A percentile compares a stretch with the other conserved stretches of the same genome.
Evolutionary conservation across 2,329 filamentous ascomycete species (phyloP).

Genomic region (Colletotrichum sp.): DNA sequence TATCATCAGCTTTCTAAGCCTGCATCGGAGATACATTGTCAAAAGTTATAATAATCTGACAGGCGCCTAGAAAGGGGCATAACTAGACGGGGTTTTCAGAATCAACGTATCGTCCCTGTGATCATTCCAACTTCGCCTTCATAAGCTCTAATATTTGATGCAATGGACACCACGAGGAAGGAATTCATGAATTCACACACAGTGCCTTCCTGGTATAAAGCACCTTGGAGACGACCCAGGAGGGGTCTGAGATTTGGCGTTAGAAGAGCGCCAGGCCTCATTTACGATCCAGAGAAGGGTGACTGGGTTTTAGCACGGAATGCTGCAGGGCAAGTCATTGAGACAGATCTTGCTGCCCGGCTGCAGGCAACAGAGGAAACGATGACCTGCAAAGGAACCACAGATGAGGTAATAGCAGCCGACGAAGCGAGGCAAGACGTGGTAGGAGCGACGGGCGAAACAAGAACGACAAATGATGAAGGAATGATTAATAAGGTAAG

Average conservation of each 20-base stretch:
- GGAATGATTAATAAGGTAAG: neutral
- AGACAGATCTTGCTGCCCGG: neutral
- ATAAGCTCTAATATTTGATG: neutral
- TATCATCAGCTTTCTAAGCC: neutral
- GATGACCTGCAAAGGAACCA: fast-evolving
- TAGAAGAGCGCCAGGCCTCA: neutral
- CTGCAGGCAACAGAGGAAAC: neutral
- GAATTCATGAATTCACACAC: neutral
- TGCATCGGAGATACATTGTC: neutral
- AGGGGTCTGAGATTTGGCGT: neutral
- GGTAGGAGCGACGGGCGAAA: neutral
- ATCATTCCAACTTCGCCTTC: neutral
- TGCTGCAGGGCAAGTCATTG: neutral
- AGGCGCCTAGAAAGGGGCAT: neutral
- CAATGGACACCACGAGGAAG: neutral
- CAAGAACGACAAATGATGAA: neutral
- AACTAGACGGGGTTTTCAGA: neutral
- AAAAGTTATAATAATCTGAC: neutral
- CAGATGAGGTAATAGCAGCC: neutral
- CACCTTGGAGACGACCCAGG: neutral
- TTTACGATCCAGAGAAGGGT: neutral
- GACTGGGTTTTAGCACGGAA: neutral
- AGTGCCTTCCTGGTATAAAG: neutral
- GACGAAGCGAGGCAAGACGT: neutral
- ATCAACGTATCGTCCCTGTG: neutral